Percentiles rank a stretch among this genome's conserved stretches.
Conservation (phyloP, 73 alveolate genomes). For the Breviolum minutum region DNA sequence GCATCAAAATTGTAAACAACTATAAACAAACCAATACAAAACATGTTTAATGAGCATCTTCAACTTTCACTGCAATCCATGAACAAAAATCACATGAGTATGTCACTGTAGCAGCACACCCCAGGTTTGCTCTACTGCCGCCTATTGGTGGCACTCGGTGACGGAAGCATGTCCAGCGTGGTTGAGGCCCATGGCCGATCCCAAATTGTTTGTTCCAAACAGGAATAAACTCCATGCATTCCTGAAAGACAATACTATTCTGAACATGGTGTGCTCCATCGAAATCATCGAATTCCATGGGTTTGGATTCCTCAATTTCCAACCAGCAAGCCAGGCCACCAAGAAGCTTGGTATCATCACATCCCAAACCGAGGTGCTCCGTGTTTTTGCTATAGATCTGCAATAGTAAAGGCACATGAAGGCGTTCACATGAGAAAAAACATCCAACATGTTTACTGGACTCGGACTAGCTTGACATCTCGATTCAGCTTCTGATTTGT, state of each 20-base stretch:
- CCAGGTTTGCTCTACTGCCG: conserved; percentile 80
- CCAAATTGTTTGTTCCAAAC: background rate
- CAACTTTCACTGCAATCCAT: background rate
- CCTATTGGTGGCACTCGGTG: conserved; percentile 72
- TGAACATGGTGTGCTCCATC: background rate
- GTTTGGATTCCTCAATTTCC: no score
- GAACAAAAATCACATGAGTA: background rate
- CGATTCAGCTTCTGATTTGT: background rate
- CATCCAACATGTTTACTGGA: background rate
- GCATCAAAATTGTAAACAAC: no score
- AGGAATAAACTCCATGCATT: background rate
- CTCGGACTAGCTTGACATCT: background rate
- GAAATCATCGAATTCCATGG: background rate
- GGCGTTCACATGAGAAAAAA: background rate
- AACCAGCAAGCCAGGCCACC: conserved; percentile 39
- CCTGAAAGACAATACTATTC: background rate
- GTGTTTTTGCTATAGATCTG: background rate
- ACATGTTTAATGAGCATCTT: no score
- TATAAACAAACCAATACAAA: no score
- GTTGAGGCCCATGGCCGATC: conserved; percentile 25
- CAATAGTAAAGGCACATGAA: background rate
- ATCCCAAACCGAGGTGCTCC: conserved; percentile 56
- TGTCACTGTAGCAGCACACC: background rate
- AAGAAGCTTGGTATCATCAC: conserved; percentile 79
- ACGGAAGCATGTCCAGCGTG: conserved; percentile 85